Conservation (phyloP, 1,139 yeast species). For the Diutina neorugosa region DNA sequence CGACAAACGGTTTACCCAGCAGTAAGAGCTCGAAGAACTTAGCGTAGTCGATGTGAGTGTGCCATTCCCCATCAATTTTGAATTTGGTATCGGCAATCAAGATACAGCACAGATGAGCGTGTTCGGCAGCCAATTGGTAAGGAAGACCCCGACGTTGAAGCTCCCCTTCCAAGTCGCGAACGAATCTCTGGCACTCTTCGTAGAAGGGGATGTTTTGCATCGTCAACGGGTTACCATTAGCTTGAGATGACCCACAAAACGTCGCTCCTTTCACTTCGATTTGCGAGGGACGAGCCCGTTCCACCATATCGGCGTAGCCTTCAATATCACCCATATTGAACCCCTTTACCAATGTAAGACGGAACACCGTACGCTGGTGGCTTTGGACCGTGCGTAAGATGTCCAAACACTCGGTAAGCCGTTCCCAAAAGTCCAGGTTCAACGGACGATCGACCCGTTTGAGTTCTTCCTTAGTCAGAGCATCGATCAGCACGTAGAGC, state of each 20-base stretch:
- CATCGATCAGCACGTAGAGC: slow-evolving; percentile 85
- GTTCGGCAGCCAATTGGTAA: slow-evolving; percentile 87
- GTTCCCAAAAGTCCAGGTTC: slow-evolving; percentile 87
- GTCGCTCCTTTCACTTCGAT: slow-evolving; percentile 93
- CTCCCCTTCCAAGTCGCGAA: slow-evolving; percentile 45
- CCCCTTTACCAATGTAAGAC: slow-evolving; percentile 84
- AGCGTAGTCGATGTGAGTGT: slow-evolving; percentile 79
- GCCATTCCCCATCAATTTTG: slow-evolving; percentile 64
- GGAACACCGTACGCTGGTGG: slow-evolving; percentile 83
- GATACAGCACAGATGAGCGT: slow-evolving; percentile 90
- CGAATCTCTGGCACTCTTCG: slow-evolving; percentile 78
- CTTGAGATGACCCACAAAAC: slow-evolving; percentile 74
- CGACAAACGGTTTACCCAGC: slow-evolving; percentile 54
- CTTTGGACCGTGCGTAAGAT: slow-evolving; percentile 59
- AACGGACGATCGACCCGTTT: slow-evolving; percentile 82
- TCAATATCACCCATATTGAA: slow-evolving; percentile 74
- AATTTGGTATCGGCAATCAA: slow-evolving; percentile 69
- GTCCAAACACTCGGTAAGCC: slow-evolving; percentile 70
- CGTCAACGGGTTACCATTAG: slow-evolving; percentile 79
- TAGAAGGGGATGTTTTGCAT: slow-evolving; percentile 95
- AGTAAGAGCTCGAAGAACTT: slow-evolving; percentile 62
- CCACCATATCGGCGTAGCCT: slow-evolving; percentile 86
- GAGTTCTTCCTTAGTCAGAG: slow-evolving; percentile 70
- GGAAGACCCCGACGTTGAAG: slow-evolving; percentile 49
- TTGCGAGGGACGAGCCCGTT: slow-evolving; percentile 71